Base-by-base conservation (phyloP, 225 moss, liverwort and hornwort genomes). In the Takakia lepidozioides region DNA sequence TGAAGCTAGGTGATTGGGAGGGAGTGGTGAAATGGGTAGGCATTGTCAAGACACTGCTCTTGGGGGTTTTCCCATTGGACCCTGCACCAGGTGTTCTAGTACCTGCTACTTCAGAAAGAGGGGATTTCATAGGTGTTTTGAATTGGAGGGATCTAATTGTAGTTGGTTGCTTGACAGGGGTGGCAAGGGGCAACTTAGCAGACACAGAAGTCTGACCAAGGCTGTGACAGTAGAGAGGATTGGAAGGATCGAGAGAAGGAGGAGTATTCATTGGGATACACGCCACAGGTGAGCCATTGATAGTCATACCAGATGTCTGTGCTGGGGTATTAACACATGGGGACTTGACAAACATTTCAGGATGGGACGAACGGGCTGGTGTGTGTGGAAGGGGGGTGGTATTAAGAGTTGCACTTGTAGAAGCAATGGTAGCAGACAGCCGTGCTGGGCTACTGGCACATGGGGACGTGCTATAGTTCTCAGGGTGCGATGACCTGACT, bases 121-220 rank as follows among this genome's bases (percentile, higher is more conserved):
- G 32, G 32, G 32, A 32, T 1, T 32, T 32, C 32, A 32, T 11
- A 1, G 79, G 74, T 2, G 70, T 53, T 24, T 26, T 27, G 21
- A 80, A 80, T n/a, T 70, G 69, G 5, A 80, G 48, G 2, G 80
- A 74, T 11, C 80, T 53, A 22, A 61, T 67, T 1, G 67, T 64
- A 19, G 79, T 70, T 25, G 23, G 51, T n/a, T 64, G 46, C 30
- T 67, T 74, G 5, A 74, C 57, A 19, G 80, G 74, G 1, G 74
- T 80, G 3, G 50, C 55, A 23, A 61, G 55, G 5, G 70, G 73
- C 10, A 70, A 79, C 3, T 46, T 50, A 8, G 25, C 2, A 34
- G 35, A n/a, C n/a, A n/a, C n/a, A n/a, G n/a, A n/a, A n/a, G n/a
- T n/a, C n/a, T n/a, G n/a, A n/a, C n/a, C 32, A 32, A 11, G 8